phyloP scores from a whole-genome alignment of 345 rosid genomes.

The Salix udensis region DNA sequence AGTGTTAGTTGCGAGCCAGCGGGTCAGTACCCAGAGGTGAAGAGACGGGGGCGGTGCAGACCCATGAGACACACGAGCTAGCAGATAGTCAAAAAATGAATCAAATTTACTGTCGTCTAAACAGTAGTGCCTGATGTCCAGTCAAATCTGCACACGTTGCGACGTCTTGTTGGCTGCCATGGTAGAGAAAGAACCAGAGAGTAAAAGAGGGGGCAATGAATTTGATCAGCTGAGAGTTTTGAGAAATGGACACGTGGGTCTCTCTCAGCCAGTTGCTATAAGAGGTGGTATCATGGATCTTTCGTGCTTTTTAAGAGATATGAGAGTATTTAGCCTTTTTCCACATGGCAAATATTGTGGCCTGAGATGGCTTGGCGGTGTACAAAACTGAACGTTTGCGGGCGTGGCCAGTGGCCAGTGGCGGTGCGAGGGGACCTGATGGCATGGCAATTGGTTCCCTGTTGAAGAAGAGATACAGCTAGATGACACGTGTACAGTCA shows the following conservation, averaged over 20 bases:
- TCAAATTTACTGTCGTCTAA: no score
- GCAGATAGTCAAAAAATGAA: neutral
- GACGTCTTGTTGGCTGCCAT: neutral
- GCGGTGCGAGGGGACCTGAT: neutral
- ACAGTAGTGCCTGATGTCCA: neutral
- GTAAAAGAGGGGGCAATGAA: neutral
- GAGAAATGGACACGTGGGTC: constrained; percentile 6
- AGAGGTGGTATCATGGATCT: neutral
- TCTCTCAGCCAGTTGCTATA: neutral
- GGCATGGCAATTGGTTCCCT: neutral
- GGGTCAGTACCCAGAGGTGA: neutral
- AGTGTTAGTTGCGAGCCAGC: neutral
- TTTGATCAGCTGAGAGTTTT: neutral
- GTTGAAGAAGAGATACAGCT: neutral
- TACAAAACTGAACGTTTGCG: neutral
- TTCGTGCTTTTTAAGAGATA: neutral
- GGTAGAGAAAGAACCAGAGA: neutral
- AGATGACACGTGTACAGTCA: neutral
- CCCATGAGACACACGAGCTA: neutral
- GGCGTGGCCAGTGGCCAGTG: neutral
- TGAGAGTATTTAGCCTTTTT: neutral
- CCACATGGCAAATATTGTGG: neutral
- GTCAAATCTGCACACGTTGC: neutral
- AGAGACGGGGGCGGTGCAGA: no score
- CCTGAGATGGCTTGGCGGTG: constrained; percentile 10